These are phyloP conservation scores for Tricholoma furcatifolium DNA, from an alignment of 768 basidiomycete genomes.

Conservation along the genomic window DNA sequence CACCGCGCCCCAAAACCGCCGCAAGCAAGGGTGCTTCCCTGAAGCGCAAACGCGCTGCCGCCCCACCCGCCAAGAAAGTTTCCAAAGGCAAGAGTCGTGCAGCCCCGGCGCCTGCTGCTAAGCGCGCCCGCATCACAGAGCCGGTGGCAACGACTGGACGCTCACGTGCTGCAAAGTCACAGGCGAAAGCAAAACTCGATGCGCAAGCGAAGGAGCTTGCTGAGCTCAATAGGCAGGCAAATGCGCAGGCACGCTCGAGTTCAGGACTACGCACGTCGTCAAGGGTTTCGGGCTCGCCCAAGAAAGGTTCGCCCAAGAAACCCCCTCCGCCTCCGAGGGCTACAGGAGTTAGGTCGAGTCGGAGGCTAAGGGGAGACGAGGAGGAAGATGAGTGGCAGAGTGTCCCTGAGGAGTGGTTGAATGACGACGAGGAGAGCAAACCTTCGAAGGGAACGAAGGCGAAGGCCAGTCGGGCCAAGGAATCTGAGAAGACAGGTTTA, in stretches of 20 bases:
- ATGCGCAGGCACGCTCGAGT: slow-evolving; percentile 16
- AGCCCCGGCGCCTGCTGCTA: slow-evolving; percentile 11
- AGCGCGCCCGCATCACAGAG: slow-evolving; percentile 22
- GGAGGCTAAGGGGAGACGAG: slow-evolving; percentile 60
- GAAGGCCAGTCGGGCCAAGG: slow-evolving; percentile 12
- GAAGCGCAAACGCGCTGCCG: slow-evolving; percentile 37
- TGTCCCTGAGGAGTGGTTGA: slow-evolving; percentile 76
- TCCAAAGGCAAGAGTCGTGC: slow-evolving; percentile 15
- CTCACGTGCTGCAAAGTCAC: slow-evolving; percentile 65
- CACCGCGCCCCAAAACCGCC: slow-evolving; percentile 35
- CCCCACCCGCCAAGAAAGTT: slow-evolving; percentile 7
- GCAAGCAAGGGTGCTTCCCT: slow-evolving; percentile 30
- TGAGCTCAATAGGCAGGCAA: slow-evolving; percentile 55
- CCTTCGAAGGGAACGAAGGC: slow-evolving; percentile 2
- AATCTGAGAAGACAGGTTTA: slow-evolving; percentile 47
- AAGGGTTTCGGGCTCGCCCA: slow-evolving; percentile 2
- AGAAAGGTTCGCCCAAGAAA: slow-evolving; percentile 12
- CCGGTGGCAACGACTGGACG: slow-evolving; percentile 31
- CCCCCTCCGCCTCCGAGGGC: slow-evolving; percentile 26
- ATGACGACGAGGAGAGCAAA: slow-evolving; percentile 17
- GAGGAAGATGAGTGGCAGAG: slow-evolving; percentile 75
- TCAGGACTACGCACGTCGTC: slow-evolving; percentile 12
- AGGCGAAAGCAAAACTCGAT: slow-evolving; percentile 69
- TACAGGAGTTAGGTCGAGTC: slow-evolving; percentile 62
- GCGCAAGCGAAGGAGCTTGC: slow-evolving; percentile 69